These are phyloP conservation scores for Alternaria alternata DNA, from an alignment of 2,329 filamentous ascomycete species.

Conservation along the genomic window DNA sequence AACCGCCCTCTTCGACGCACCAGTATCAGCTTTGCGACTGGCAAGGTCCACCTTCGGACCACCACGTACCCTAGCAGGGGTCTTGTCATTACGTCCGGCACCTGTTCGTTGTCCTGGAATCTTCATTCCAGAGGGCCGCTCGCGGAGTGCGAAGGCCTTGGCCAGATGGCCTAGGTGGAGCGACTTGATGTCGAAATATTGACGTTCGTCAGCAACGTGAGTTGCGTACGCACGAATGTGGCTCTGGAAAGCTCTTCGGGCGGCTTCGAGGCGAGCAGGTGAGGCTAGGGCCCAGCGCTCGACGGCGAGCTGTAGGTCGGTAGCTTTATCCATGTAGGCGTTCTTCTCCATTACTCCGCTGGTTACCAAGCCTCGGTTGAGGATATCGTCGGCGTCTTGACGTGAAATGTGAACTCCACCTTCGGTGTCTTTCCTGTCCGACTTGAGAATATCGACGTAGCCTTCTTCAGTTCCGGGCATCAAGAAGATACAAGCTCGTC, in stretches of 20 bases:
- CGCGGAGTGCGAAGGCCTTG: constrained; percentile 90
- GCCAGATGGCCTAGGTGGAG: constrained; percentile 92
- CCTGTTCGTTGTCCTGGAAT: constrained; percentile 61
- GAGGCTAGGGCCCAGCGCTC: constrained; percentile 72
- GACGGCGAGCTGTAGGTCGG: constrained; percentile 71
- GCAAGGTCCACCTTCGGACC: constrained; percentile 45
- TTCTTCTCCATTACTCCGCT: constrained; percentile 51
- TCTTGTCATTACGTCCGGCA: constrained; percentile 41
- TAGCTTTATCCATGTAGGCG: constrained; percentile 72
- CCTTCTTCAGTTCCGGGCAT: constrained; percentile 91
- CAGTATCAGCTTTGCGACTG: constrained; percentile 46
- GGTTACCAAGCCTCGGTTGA: constrained; percentile 69
- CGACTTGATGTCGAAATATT: constrained; percentile 89
- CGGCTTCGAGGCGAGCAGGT: constrained; percentile 77
- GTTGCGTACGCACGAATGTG: constrained; percentile 96
- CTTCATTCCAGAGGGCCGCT: constrained; percentile 82
- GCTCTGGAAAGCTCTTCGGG: constrained; percentile 85
- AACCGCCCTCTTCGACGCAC: constrained; percentile 26
- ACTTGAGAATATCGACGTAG: constrained; percentile 81
- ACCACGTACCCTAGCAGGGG: constrained; percentile 54
- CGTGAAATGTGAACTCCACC: constrained; percentile 65
- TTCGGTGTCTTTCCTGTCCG: constrained; percentile 70
- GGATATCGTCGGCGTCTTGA: constrained; percentile 70
- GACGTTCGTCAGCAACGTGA: constrained; percentile 83
- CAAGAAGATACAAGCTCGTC: constrained; percentile 87